phyloP scores from a whole-genome alignment of 306 rosid genomes.

The Prunus mongolica region DNA sequence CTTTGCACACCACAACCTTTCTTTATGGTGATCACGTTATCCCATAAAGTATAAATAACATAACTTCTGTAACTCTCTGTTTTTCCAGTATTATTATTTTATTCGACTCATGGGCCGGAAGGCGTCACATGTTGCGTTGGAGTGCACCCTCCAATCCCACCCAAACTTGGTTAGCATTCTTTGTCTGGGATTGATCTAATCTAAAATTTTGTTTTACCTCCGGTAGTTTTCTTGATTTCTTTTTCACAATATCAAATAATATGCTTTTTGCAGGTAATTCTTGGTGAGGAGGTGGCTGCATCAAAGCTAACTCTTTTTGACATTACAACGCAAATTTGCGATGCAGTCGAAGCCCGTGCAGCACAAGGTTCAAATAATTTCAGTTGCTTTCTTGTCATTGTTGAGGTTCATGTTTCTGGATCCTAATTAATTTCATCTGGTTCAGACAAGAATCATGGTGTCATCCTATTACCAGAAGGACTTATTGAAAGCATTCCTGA shows the following conservation, averaged over 20 bases:
- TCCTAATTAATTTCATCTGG: conserved; percentile 22
- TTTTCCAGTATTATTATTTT: conserved; percentile 83
- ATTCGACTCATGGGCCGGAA: conserved; percentile 98
- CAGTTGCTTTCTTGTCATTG: not conserved
- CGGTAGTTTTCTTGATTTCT: not conserved
- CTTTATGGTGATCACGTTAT: not conserved
- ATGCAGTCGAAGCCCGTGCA: conserved; percentile 92
- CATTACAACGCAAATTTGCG: conserved; percentile 73
- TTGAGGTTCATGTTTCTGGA: not conserved
- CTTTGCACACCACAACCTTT: not conserved
- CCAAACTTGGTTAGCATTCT: conserved; percentile 73
- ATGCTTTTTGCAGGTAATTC: conserved; percentile 64
- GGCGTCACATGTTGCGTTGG: conserved; percentile 94
- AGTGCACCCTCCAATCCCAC: conserved; percentile 98
- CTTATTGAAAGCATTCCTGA: conserved; percentile 98
- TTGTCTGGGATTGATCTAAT: conserved; percentile 8
- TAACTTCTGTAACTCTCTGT: not conserved
- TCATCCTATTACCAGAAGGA: conserved; percentile 92
- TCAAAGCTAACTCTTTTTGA: conserved; percentile 93
- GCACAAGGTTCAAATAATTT: conserved; percentile 62
- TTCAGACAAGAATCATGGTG: conserved; percentile 92
- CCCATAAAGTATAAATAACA: not conserved
- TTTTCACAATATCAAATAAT: conserved; percentile 7
- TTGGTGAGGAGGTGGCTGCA: conserved; percentile 97
- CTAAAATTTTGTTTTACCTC: not conserved